These are phyloP conservation scores for Neurospora intermedia DNA, from an alignment of 495 filamentous ascomycete species.

Conservation along the genomic window DNA sequence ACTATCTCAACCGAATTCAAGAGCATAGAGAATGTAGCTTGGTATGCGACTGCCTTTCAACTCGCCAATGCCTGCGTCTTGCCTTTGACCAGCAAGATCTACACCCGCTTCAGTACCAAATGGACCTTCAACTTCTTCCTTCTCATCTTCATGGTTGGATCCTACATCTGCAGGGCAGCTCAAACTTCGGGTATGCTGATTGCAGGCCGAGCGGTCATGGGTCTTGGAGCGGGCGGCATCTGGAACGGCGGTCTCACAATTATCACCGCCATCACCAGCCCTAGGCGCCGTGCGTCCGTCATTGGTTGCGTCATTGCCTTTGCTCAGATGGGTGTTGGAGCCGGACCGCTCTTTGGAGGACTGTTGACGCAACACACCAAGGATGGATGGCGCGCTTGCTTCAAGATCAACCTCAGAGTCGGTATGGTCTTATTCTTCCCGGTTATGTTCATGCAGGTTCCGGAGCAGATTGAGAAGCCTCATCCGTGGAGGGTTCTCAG, in stretches of 20 bases:
- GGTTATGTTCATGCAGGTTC: conserved; percentile 42
- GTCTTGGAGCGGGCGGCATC: conserved; percentile 33
- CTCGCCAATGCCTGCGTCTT: conserved; percentile 40
- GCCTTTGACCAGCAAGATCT: conserved; percentile 43
- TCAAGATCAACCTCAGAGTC: conserved; percentile 62
- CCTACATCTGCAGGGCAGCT: conserved; percentile 41
- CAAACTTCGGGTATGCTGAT: conserved; percentile 38
- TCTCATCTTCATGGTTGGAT: conserved; percentile 35
- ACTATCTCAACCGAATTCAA: conserved; percentile 38
- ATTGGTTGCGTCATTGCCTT: conserved; percentile 29
- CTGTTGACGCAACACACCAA: conserved; percentile 35
- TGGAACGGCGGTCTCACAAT: conserved; percentile 30
- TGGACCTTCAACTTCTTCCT: conserved; percentile 30
- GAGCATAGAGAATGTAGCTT: conserved; percentile 36
- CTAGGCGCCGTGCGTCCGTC: conserved; percentile 27
- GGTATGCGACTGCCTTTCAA: conserved; percentile 44
- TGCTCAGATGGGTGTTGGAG: conserved; percentile 59
- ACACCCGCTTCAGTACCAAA: conserved; percentile 35
- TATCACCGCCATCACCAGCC: conserved; percentile 19
- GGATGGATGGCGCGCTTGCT: conserved; percentile 48
- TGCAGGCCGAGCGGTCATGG: conserved; percentile 44
- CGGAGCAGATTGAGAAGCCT: conserved; percentile 31
- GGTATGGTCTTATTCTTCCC: conserved; percentile 50
- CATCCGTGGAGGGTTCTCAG: conserved; percentile 18
- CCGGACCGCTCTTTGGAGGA: conserved; percentile 53